Percentiles rank a stretch among this genome's conserved stretches.
phyloP scores from a whole-genome alignment of 2,329 filamentous ascomycete genomes.

The Trichoderma pleuroti region DNA sequence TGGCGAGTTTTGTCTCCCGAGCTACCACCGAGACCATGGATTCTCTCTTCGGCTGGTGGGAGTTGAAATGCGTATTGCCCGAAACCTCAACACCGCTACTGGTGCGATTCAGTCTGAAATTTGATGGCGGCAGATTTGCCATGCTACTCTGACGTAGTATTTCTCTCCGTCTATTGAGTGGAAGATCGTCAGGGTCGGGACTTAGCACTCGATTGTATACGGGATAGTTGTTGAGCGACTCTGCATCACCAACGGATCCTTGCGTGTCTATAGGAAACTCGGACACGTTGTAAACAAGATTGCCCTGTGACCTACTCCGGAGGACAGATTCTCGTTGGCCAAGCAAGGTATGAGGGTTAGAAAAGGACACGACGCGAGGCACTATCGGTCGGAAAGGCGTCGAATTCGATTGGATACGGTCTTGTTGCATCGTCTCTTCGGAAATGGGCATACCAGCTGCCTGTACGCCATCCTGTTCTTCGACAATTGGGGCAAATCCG shows the following conservation, averaged over 20 bases:
- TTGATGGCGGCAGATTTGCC: conserved; percentile 31
- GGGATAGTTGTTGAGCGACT: conserved; percentile 38
- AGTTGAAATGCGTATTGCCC: conserved; percentile 45
- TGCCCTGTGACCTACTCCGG: conserved; percentile 48
- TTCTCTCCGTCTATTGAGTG: conserved; percentile 63
- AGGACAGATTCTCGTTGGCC: conserved; percentile 54
- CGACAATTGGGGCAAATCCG: conserved; percentile 42
- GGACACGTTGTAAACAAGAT: conserved; percentile 29
- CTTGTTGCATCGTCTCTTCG: conserved; percentile 20
- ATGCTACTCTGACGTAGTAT: conserved; percentile 55
- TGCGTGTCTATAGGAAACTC: conserved; percentile 27
- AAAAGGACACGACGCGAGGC: conserved; percentile 48
- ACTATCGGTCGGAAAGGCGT: conserved; percentile 31
- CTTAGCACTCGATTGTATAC: conserved; percentile 30
- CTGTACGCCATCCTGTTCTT: conserved; percentile 34
- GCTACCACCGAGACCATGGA: conserved; percentile 41
- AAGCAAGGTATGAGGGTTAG: conserved; percentile 53
- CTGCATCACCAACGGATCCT: conserved; percentile 40
- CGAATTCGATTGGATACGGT: conserved; percentile 22
- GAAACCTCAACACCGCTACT: conserved; percentile 29
- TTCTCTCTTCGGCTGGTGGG: conserved; percentile 51
- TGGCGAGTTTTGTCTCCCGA: conserved; percentile 59
- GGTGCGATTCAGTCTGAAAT: conserved; percentile 23
- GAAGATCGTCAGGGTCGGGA: conserved; percentile 62
- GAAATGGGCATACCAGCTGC: conserved; percentile 22